Evolutionary conservation across 306 rosid species (phyloP), one percentile per base, ranked within the genome.

Genomic region (cucumber (Cucumis sativus)): DNA sequence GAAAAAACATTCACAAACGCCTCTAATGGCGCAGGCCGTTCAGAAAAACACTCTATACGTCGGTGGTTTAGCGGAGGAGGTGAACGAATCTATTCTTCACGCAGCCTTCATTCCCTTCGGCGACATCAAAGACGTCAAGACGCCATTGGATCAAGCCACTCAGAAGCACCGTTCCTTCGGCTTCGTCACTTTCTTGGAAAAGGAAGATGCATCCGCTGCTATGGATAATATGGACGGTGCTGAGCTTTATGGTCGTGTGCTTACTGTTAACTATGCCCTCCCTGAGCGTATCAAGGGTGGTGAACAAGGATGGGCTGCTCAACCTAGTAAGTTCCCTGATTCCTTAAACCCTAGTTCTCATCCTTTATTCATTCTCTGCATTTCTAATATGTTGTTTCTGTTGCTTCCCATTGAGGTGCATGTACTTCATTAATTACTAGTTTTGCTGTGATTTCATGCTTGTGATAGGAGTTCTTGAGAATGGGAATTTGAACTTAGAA

Each of bases 171-270:
- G 98, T 1, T 92, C 98, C 16, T 95, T 95, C 68, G 98, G 98
- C 21, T 95, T 95, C 89, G 96, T 92, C 75, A 92, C 98, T 10
- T 92, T 95, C 83, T 85, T 95, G 62, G 98, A 94, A 69, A 81
- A 96, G 2, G 98, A 94, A 62, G 98, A 94, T 33, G 97, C 98
- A 49, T 23, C 96, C 72, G 71, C 98, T 78, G 97, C 98, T 85
- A 92, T 92, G 97, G 98, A 95, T 70, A 92, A 95, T 81, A 90
- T 95, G 97, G 98, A 95, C 74, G 98, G 97, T 7, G 93, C 98
- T 2, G 97, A 95, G 77, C 98, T 95, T 67, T 95, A 92, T 55
- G 98, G 98, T 25, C 96, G 98, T 5, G 98, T 95, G 0, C 96
- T 95, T 80, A 95, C 98, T 49, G 98, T 92, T 79, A 94, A 94